Conservation (phyloP, 345 rosid genomes). For the Citrus cavaleriei region DNA sequence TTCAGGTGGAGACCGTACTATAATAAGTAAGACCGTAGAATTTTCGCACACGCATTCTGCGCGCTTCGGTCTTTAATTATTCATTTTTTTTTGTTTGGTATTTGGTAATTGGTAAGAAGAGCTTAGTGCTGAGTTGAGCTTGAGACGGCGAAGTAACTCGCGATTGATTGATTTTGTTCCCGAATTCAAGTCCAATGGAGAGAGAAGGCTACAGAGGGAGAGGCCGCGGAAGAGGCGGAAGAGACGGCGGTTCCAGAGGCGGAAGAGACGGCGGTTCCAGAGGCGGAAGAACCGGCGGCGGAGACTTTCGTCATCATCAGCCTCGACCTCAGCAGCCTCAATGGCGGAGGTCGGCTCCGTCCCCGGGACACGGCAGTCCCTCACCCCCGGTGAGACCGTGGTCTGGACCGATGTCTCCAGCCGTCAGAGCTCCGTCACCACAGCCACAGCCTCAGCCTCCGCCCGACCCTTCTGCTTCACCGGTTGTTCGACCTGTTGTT, state of each 20-base stretch:
- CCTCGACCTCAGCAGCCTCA: background rate
- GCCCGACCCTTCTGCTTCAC: background rate
- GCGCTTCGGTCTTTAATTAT: background rate
- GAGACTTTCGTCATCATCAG: background rate
- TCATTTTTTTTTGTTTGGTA: background rate
- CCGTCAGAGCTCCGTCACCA: background rate
- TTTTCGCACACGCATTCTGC: background rate
- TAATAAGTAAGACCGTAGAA: too few species aligned
- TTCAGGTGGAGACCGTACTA: background rate
- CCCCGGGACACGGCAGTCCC: background rate
- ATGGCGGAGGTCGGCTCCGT: background rate
- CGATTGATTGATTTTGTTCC: background rate
- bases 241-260: background rate
- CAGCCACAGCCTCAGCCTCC: background rate
- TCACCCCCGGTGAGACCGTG: background rate
- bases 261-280: conserved; percentile 1
- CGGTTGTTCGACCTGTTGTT: background rate
- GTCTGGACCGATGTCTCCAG: background rate
- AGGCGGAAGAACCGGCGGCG: background rate
- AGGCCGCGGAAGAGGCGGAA: conserved; percentile 5
- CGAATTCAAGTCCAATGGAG: conserved; percentile 43
- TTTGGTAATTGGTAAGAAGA: background rate
- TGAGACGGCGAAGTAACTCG: background rate
- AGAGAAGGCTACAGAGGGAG: conserved; percentile 33
- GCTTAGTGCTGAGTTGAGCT: background rate